Base-by-base conservation (phyloP, 2,329 filamentous ascomycete species). In the Thyridium curvatum region DNA sequence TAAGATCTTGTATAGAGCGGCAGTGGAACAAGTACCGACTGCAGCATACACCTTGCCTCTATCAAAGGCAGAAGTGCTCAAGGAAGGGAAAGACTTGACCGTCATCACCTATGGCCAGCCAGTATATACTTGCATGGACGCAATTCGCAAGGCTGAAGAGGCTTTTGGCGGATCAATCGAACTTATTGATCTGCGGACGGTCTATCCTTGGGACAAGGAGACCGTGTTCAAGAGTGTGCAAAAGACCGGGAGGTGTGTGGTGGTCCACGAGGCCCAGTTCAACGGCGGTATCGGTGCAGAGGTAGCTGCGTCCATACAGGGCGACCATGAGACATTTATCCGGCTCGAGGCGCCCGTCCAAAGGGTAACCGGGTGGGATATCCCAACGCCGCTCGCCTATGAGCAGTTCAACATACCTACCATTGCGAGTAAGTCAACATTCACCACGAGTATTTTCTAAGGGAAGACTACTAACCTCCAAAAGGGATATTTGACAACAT, bases 261-360 rank as follows among this genome's bases (percentile, higher is more conserved):
- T 96, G 2, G 90, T 96, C 7, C 90, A 96, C 56, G 90, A 96
- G 64, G 82, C 87, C 41, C 94, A 93, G 84, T 74, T 90, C 46
- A 95, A 94, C 52, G 85, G 85, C 7, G 90, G 90, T 12, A 77
- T 95, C 13, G 90, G 90, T 3, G 89, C 90, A 5, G 89, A 95
- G 56, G 82, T 96, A 1, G 87, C 90, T 2, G 87, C 89, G 0
- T 85, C 85, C 2, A 86, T 96, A 37, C 89, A 95, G 58, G 87
- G 93, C 49, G 80, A 84, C 40, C 57, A 65, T 0, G 68, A 74
- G 18, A 91, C 88, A 0, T 96, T 96, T 56, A 58, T 93, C 46
- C 73, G 82, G 4, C 65, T 96, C 18, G 89, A 95, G 54, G 89
- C 90, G 5, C 90, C 90, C 0, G 86, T 96, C 8, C 77, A 82